A percentile compares a stretch with the other conserved stretches of the same genome.
phyloP scores from a whole-genome alignment of 768 basidiomycete species.

The Chiua virens region DNA sequence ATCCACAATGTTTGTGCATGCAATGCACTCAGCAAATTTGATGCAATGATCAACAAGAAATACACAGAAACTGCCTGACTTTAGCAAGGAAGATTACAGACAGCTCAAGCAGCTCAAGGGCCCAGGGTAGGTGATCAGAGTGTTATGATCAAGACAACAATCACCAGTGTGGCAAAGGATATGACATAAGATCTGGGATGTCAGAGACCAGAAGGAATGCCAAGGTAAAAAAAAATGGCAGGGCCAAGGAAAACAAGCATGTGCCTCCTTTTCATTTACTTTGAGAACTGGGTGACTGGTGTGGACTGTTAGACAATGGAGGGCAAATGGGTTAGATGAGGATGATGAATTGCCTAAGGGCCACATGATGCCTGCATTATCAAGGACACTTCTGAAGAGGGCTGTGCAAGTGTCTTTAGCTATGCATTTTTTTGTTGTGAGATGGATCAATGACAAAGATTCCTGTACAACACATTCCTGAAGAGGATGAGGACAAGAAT shows the following conservation, averaged over 20 bases:
- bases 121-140: constrained; percentile 66
- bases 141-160: constrained; percentile 43
- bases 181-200: constrained; percentile 33
- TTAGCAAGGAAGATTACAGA: constrained; percentile 70
- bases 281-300: background rate
- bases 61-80: constrained; percentile 70
- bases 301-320: constrained; percentile 43
- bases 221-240: constrained; percentile 26
- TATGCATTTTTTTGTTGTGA: background rate
- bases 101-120: constrained; percentile 58
- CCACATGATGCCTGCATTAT: constrained; percentile 37
- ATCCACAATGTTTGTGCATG: constrained; percentile 56
- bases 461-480: constrained; percentile 24
- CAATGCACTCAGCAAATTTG: constrained; percentile 75
- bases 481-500: constrained; percentile 43
- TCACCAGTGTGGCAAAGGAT: constrained; percentile 40
- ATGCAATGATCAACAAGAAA: constrained; percentile 62
- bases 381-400: constrained; percentile 54
- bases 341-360: constrained; percentile 41
- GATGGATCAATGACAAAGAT: constrained; percentile 38
- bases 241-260: constrained; percentile 43
- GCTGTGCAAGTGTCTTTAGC: constrained; percentile 46
- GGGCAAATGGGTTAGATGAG: constrained; percentile 50
- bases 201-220: constrained; percentile 18
- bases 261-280: constrained; percentile 9